Conservation (phyloP, 2,329 filamentous ascomycete species). For the Periconia macrospinosa region DNA sequence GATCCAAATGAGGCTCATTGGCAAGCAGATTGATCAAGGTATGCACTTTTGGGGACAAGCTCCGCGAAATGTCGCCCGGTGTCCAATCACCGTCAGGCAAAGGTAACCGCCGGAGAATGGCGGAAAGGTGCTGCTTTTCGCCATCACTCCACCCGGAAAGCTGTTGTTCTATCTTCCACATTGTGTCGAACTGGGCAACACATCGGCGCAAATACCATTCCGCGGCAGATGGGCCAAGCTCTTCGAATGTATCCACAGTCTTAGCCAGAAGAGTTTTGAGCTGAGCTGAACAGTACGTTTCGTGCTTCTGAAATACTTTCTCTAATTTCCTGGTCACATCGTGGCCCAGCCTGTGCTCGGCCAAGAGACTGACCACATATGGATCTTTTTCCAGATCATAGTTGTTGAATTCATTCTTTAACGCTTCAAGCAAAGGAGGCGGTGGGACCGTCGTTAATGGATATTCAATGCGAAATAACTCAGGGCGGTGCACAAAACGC, state of each 20-base stretch:
- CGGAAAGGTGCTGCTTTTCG: slow-evolving; percentile 41
- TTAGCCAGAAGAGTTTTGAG: slow-evolving; percentile 38
- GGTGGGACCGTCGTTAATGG: slow-evolving; percentile 14
- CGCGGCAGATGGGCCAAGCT: slow-evolving; percentile 43
- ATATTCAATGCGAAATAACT: slow-evolving; percentile 48
- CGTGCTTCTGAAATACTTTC: slow-evolving; percentile 29
- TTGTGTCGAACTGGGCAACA: slow-evolving; percentile 29
- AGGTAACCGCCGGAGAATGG: slow-evolving; percentile 20
- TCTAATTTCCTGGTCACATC: slow-evolving; percentile 26
- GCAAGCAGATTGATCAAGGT: slow-evolving; percentile 41
- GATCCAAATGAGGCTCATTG: slow-evolving; percentile 30
- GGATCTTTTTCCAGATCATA: slow-evolving; percentile 46
- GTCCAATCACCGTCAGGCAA: slow-evolving; percentile 1
- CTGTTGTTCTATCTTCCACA: slow-evolving; percentile 18
- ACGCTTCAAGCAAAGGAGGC: slow-evolving; percentile 17
- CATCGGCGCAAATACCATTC: slow-evolving; percentile 46
- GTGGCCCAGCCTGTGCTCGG: slow-evolving; percentile 21
- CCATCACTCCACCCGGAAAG: slow-evolving; percentile 33
- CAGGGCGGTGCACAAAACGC: slow-evolving; percentile 68
- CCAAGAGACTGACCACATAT: slow-evolving; percentile 38
- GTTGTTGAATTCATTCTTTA: slow-evolving; percentile 17
- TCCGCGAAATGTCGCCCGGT: slow-evolving; percentile 15
- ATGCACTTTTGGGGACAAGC: slow-evolving; percentile 40
- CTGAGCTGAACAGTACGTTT: slow-evolving; percentile 46
- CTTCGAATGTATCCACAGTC: slow-evolving; percentile 35